Evolutionary conservation across 108 stramenopile species (phyloP).

Genomic region (Skeletonema costatum): DNA sequence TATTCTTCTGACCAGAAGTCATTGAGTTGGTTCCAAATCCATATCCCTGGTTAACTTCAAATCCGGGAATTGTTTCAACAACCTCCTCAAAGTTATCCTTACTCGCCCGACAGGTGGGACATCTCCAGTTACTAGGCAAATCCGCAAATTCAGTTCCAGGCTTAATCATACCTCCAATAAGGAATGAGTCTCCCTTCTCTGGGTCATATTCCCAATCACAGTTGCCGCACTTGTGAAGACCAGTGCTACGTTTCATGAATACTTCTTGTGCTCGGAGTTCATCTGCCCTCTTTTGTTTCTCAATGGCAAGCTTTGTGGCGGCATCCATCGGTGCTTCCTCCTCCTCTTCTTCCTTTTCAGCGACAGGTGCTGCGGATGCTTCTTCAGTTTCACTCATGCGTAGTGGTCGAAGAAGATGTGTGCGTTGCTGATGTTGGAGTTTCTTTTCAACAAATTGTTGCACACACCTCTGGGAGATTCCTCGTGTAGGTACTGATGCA

Average conservation of each 20-base stretch:
- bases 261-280: constrained; percentile 91
- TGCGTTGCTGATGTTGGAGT: constrained; percentile 1
- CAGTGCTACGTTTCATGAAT: constrained; percentile 86
- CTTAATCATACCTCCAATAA: constrained; percentile 87
- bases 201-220: constrained; percentile 92
- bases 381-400: constrained; percentile 51
- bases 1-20: constrained; percentile 89
- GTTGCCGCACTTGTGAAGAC: constrained; percentile 82
- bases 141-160: constrained; percentile 83
- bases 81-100: constrained; percentile 90
- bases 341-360: constrained; percentile 1
- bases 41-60: constrained; percentile 94
- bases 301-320: constrained; percentile 51
- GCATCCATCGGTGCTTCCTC: constrained; percentile 54
- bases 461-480: background rate
- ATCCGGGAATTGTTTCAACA: constrained; percentile 92
- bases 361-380: constrained; percentile 11
- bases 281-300: constrained; percentile 62
- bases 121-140: constrained; percentile 88
- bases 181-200: constrained; percentile 75
- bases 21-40: constrained; percentile 91
- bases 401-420: constrained; percentile 9
- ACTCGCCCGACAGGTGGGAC: constrained; percentile 88
- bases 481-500: background rate
- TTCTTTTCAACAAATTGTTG: background rate